Evolutionary conservation across 164 flowering plant species (phyloP).

Genomic region (Malania oleifera): DNA sequence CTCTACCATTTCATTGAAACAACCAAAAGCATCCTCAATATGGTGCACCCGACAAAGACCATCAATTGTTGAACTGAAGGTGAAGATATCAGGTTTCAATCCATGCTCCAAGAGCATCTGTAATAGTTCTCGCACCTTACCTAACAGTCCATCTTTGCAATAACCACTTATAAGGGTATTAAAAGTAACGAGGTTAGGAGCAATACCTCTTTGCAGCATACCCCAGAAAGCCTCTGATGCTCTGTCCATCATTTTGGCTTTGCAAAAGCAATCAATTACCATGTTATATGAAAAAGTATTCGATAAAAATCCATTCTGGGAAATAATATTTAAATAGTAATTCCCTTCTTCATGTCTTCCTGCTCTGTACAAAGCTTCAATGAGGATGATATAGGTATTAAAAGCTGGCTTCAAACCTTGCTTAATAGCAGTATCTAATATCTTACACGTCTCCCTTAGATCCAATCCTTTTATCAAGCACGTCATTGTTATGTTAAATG

Average conservation of each 20-base stretch:
- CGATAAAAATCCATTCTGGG: constrained; percentile 44
- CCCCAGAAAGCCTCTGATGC: constrained; percentile 41
- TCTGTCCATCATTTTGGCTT: constrained; percentile 49
- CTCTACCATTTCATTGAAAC: constrained; percentile 72
- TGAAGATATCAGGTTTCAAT: constrained; percentile 65
- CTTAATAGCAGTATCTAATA: constrained; percentile 40
- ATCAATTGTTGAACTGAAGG: constrained; percentile 75
- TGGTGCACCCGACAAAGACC: constrained; percentile 65
- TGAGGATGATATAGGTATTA: constrained; percentile 42
- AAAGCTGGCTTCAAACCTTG: constrained; percentile 53
- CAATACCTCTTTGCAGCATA: constrained; percentile 54
- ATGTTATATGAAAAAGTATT: constrained; percentile 63
- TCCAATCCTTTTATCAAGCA: constrained; percentile 54
- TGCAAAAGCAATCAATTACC: constrained; percentile 72
- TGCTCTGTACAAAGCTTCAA: constrained; percentile 41
- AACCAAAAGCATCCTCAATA: constrained; percentile 64
- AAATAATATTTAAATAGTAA: constrained; percentile 43
- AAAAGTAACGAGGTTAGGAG: constrained; percentile 74
- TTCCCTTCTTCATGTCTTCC: constrained; percentile 40
- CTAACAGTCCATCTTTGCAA: constrained; percentile 44
- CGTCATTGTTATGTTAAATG: constrained; percentile 43
- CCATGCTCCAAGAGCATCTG: constrained; percentile 60
- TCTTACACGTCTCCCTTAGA: constrained; percentile 44
- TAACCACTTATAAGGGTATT: constrained; percentile 76
- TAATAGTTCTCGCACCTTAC: constrained; percentile 46